Evolutionary conservation across 1,139 yeast species (phyloP), one percentile per base, ranked within the genome.

Genomic region (Taphrina populina): DNA sequence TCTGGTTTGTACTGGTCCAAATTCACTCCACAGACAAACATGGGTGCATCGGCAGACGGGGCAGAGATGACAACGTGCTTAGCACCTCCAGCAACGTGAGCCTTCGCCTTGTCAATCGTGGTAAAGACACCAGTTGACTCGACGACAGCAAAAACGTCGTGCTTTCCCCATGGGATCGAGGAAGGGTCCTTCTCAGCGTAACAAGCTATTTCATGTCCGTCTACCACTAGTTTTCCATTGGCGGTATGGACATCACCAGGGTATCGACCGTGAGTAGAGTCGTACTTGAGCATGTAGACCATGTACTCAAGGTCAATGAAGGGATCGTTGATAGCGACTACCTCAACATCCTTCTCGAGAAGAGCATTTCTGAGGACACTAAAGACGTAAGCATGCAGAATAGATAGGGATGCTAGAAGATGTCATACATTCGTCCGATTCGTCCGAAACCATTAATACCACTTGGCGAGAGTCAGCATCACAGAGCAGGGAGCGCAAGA

Each of bases 101-200:
- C 82, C 72, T 80, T 78, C 64, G 92, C 92, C 76, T 86, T 84
- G 64, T 78, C 92, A 64, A 73, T 67, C 65, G 78, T 79, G 78
- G 88, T 84, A 84, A 84, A 84, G 68, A 84, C 88, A 79, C 94
- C 94, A 66, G 94, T 85, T 72, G 94, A 84, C 76, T 84, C 94
- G 65, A 84, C 82, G 67, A 85, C 88, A 77, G 73, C 82, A 70
- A 83, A 41, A 64, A 84, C 90, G 69, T 84, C 85, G 62, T 72
- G 70, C 71, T 78, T 76, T 67, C 88, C 88, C 95, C 95, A 84
- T 71, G 92, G 92, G 69, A 85, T 84, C 67, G 75, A 65, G 62
- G 83, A 76, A 67, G 94, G 94, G 78, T 84, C 90, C 70, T 79
- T 76, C 76, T 83, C 90, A 70, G 81, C 83, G 79, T 76, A 81